Conservation (phyloP, 2,329 filamentous ascomycete species). For the Xylariaceae sp. region DNA sequence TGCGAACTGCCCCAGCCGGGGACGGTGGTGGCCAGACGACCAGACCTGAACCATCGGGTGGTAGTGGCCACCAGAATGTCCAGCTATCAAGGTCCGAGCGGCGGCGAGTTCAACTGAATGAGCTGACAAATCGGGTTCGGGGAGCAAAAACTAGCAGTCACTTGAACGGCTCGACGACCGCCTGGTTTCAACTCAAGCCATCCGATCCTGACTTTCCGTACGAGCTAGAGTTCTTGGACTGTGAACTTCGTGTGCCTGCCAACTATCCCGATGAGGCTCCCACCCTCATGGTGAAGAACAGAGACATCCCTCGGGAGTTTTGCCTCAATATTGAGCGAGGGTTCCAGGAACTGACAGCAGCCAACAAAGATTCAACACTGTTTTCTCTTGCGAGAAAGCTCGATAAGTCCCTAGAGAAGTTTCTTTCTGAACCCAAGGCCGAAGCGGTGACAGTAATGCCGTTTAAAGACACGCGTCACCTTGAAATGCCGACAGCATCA, state of each 20-base stretch:
- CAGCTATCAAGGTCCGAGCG: conserved; percentile 43
- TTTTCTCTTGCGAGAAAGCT: conserved; percentile 63
- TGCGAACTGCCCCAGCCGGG: too few relatives aligned
- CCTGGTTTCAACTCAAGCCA: conserved; percentile 62
- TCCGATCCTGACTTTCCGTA: conserved; percentile 83
- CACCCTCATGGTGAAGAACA: conserved; percentile 59
- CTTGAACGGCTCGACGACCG: conserved; percentile 46
- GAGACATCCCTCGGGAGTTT: conserved; percentile 64
- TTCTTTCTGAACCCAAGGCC: conserved; percentile 64
- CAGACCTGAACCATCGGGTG: too few relatives aligned
- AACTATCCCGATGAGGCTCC: conserved; percentile 57
- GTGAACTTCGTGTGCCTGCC: conserved; percentile 59
- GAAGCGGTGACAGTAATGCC: conserved; percentile 66
- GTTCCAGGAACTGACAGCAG: conserved; percentile 59
- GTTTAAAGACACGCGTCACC: conserved; percentile 52
- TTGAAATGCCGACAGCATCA: conserved; percentile 27
- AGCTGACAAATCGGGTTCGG: conserved; percentile 61
- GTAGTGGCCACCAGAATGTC: too few relatives aligned
- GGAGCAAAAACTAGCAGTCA: conserved; percentile 5
- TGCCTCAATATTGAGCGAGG: conserved; percentile 71
- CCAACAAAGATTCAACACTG: conserved; percentile 52
- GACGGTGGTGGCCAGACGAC: too few relatives aligned
- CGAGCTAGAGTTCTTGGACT: conserved; percentile 64
- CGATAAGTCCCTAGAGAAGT: conserved; percentile 65
- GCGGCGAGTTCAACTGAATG: conserved; percentile 67